phyloP scores from a whole-genome alignment of 495 filamentous ascomycete species.

The Choiromyces venosus region DNA sequence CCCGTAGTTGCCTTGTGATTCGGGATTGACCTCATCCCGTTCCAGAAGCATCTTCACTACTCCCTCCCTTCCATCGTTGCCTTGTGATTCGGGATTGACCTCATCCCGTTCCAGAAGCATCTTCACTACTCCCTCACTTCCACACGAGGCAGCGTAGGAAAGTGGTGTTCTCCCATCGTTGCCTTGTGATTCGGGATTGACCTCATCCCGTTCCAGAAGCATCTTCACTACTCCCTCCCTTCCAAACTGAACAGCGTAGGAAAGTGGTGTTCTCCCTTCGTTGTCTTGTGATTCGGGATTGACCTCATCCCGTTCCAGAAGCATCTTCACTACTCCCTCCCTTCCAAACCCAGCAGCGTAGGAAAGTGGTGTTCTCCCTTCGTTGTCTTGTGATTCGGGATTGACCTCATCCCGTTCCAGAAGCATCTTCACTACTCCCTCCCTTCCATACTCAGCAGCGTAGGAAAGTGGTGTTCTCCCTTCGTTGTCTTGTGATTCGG shows the following conservation, averaged over 20 bases:
- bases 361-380: constrained; percentile 20
- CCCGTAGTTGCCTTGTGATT: no score
- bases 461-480: no score
- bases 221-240: constrained; percentile 34
- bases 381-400: constrained; percentile 18
- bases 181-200: constrained; percentile 24
- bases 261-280: no score
- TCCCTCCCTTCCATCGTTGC: constrained; percentile 12
- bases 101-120: constrained; percentile 18
- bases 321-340: constrained; percentile 5
- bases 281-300: no score
- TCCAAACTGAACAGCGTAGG: no score
- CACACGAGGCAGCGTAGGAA: constrained; percentile 19
- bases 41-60: no score
- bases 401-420: constrained; percentile 24
- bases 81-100: constrained; percentile 25
- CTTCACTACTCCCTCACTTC: constrained; percentile 11
- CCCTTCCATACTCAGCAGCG: no score
- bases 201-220: constrained; percentile 25
- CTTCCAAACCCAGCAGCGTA: constrained; percentile 25
- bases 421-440: constrained; percentile 33
- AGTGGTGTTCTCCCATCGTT: constrained; percentile 17
- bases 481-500: no score
- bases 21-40: no score
- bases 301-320: no score